Evolutionary conservation across 1,139 yeast genomes (phyloP).

Genomic region (Saccharomyces hybrid): DNA sequence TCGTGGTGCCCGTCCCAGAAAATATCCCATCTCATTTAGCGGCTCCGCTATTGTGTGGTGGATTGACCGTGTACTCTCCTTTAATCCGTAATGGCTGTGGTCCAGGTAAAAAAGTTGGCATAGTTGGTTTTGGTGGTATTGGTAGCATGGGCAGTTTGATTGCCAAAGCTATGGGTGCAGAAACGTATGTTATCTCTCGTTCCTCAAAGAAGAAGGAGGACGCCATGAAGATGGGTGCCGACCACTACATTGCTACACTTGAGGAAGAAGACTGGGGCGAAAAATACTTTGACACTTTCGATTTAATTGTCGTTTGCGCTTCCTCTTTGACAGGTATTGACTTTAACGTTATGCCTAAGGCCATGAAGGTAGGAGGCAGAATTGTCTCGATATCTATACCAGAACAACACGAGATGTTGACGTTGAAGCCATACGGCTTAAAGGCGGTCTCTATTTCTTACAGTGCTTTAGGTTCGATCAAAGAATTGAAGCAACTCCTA

Average conservation of each 20-base stretch:
- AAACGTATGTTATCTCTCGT: slow-evolving; percentile 50
- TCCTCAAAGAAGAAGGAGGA: slow-evolving; percentile 43
- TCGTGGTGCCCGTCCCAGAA: slow-evolving; percentile 45
- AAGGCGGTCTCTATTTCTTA: slow-evolving; percentile 25
- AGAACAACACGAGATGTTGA: slow-evolving; percentile 37
- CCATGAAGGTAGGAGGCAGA: slow-evolving; percentile 40
- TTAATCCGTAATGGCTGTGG: slow-evolving; percentile 39
- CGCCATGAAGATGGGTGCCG: slow-evolving; percentile 48
- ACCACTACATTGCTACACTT: slow-evolving; percentile 44
- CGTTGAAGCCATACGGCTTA: slow-evolving; percentile 41
- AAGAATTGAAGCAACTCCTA: slow-evolving; percentile 50
- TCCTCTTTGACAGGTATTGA: slow-evolving; percentile 40
- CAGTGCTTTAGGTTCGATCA: slow-evolving; percentile 48
- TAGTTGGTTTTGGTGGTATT: slow-evolving; percentile 54
- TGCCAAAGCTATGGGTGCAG: slow-evolving; percentile 52
- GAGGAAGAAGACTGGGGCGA: slow-evolving; percentile 38
- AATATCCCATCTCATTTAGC: slow-evolving; percentile 37
- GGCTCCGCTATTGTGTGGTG: slow-evolving; percentile 50
- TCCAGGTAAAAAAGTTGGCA: slow-evolving; percentile 42
- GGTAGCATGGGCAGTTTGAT: slow-evolving; percentile 55
- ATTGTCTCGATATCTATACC: slow-evolving; percentile 53
- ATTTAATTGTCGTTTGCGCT: slow-evolving; percentile 46
- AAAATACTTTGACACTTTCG: slow-evolving; percentile 35
- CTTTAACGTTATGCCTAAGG: slow-evolving; percentile 33
- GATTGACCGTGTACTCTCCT: slow-evolving; percentile 47